Conservation (phyloP, 345 rosid genomes). For the Raphanus sativus region DNA sequence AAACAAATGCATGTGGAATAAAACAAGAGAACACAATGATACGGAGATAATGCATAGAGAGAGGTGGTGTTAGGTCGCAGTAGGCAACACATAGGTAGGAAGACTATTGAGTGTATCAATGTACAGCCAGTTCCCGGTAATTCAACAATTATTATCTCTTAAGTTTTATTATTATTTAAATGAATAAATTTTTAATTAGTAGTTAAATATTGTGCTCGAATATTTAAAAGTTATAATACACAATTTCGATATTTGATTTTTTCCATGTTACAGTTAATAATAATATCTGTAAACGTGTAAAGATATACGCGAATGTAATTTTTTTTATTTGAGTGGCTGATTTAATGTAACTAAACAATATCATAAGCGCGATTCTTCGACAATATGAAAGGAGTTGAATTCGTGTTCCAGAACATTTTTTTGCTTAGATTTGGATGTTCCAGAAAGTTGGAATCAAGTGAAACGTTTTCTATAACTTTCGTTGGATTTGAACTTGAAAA, state of each 20-base stretch:
- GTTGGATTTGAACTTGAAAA: not conserved
- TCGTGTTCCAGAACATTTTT: slow-evolving; percentile 21
- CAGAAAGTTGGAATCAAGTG: slow-evolving; percentile 11
- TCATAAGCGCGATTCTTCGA: slow-evolving; percentile 13
- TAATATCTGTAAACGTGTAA: not conserved
- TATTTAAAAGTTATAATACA: not conserved
- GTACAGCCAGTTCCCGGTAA: slow-evolving; percentile 34
- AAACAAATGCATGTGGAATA: slow-evolving; percentile 12
- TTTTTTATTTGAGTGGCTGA: not conserved
- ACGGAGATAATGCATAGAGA: slow-evolving; percentile 28
- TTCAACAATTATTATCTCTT: slow-evolving; percentile 6
- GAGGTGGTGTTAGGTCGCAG: slow-evolving; percentile 21
- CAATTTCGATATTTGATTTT: not conserved
- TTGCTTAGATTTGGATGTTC: too few relatives aligned
- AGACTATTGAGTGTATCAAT: slow-evolving; percentile 32
- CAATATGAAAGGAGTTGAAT: not conserved
- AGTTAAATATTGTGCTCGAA: not conserved
- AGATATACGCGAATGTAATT: not conserved
- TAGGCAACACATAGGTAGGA: slow-evolving; percentile 19
- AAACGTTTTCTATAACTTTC: slow-evolving; percentile 21
- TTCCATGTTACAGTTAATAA: not conserved
- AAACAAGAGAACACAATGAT: slow-evolving; percentile 25
- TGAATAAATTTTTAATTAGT: not conserved
- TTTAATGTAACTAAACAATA: not conserved
- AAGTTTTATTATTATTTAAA: not conserved